These are phyloP conservation scores for Didymella pomorum DNA, from an alignment of 2,329 filamentous ascomycete genomes.

Conservation along the genomic window DNA sequence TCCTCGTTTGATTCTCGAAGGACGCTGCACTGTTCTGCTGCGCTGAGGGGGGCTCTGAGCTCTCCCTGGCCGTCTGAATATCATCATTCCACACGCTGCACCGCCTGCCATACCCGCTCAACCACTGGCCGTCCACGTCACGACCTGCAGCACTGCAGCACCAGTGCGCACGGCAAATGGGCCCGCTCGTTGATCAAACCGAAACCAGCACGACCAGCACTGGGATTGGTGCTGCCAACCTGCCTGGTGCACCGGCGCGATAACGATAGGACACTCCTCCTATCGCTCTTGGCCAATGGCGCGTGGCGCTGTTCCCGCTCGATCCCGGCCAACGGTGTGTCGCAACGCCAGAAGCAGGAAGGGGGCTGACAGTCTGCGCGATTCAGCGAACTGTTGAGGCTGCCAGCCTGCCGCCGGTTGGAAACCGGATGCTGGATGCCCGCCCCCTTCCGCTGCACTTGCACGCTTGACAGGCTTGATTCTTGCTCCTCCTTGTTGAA, in stretches of 20 bases:
- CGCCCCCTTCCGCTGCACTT: slow-evolving; percentile 19
- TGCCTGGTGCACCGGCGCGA: slow-evolving; percentile 30
- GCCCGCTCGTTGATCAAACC: slow-evolving; percentile 43
- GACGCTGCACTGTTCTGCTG: slow-evolving; percentile 2
- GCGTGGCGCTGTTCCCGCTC: slow-evolving; percentile 34
- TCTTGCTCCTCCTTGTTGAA: slow-evolving; percentile 1
- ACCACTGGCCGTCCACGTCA: slow-evolving; percentile 30
- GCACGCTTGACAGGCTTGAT: slow-evolving; percentile 19
- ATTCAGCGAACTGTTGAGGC: slow-evolving; percentile 35
- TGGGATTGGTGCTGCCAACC: slow-evolving; percentile 32
- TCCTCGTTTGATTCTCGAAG: slow-evolving; percentile 4
- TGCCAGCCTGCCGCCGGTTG: slow-evolving; percentile 23
- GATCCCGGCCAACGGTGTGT: slow-evolving; percentile 39
- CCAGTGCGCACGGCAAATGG: slow-evolving; percentile 20
- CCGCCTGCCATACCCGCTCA: slow-evolving; percentile 12
- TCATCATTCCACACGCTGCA: slow-evolving; percentile 16
- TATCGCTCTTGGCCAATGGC: slow-evolving; percentile 32
- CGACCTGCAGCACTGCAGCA: slow-evolving; percentile 24
- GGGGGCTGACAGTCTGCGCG: slow-evolving; percentile 31
- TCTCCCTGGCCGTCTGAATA: slow-evolving; percentile 11
- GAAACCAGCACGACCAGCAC: slow-evolving; percentile 31
- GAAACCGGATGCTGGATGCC: slow-evolving; percentile 26
- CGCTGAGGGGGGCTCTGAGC: neutral
- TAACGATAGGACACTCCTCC: slow-evolving; percentile 36
- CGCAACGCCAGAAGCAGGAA: slow-evolving; percentile 29